phyloP scores from a whole-genome alignment of 495 filamentous ascomycete species.

The Niebla homalea region DNA sequence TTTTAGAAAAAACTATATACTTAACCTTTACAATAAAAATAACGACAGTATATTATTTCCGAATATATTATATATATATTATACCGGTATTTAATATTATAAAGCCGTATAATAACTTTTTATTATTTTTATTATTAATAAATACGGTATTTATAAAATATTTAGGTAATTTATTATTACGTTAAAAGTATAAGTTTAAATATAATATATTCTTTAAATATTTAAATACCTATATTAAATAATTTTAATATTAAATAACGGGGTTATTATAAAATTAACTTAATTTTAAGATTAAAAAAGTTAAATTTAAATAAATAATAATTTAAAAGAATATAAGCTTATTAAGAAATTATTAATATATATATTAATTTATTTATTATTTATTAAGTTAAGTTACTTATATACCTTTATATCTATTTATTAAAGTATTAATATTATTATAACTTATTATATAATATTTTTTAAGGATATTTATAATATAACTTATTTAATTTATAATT shows the following conservation, averaged over 20 bases:
- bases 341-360: not conserved
- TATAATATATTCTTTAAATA: not conserved
- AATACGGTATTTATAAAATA: no score
- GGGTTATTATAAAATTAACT: no score
- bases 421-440: no score
- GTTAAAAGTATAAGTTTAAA: no score
- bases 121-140: no score
- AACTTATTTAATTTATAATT: constrained; percentile 5
- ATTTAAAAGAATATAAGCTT: no score
- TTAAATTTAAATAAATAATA: no score
- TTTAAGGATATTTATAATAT: constrained; percentile 4
- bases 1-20: not conserved
- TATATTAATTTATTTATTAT: not conserved
- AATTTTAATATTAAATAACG: no score
- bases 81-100: not conserved
- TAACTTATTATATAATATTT: not conserved
- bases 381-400: not conserved
- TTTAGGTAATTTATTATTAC: no score
- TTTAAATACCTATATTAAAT: not conserved
- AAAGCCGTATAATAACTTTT: no score
- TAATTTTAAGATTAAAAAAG: no score
- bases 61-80: constrained; percentile 3
- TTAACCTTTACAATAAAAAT: not conserved
- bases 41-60: not conserved
- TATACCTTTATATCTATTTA: not conserved